Percentiles rank a stretch among this genome's conserved stretches.
These are phyloP conservation scores for Heterobasidion occidentale DNA, from an alignment of 1,284 basidiomycete species.

Conservation along the genomic window DNA sequence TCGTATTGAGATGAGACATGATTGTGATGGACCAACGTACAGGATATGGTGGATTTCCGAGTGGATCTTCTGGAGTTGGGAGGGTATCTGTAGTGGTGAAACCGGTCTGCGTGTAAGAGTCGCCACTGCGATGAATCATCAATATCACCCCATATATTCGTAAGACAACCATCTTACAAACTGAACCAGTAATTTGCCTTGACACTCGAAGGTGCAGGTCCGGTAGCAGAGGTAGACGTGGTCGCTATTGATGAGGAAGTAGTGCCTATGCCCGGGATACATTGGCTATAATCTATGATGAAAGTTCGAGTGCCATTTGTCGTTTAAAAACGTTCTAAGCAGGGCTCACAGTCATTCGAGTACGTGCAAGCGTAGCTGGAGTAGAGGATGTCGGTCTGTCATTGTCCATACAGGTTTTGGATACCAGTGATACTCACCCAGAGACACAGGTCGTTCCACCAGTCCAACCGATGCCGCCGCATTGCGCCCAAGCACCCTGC, in stretches of 20 bases:
- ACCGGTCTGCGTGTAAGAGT: conserved; percentile 3
- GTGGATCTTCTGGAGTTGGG: neutral
- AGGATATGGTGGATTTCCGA: conserved; percentile 3
- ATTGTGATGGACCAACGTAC: conserved; percentile 1
- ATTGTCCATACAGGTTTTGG: too few relatives aligned
- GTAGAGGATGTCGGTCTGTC: neutral
- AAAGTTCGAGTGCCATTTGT: neutral
- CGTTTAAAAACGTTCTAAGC: neutral
- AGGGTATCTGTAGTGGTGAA: neutral
- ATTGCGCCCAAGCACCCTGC: neutral
- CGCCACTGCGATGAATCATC: neutral
- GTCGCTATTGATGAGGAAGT: conserved; percentile 18
- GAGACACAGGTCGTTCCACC: conserved; percentile 1
- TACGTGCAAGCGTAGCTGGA: neutral
- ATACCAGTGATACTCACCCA: neutral
- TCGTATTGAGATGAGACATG: neutral
- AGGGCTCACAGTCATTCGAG: neutral
- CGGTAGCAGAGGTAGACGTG: conserved; percentile 13
- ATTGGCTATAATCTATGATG: conserved; percentile 35
- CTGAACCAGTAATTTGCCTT: conserved; percentile 40
- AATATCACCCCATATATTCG: neutral
- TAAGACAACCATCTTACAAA: conserved; percentile 26
- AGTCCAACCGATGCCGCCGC: neutral
- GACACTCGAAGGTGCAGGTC: conserved; percentile 13
- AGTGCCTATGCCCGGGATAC: conserved; percentile 24